Base-by-base conservation (phyloP, 2,329 filamentous ascomycete species). In the Harringtonia aguacate region DNA sequence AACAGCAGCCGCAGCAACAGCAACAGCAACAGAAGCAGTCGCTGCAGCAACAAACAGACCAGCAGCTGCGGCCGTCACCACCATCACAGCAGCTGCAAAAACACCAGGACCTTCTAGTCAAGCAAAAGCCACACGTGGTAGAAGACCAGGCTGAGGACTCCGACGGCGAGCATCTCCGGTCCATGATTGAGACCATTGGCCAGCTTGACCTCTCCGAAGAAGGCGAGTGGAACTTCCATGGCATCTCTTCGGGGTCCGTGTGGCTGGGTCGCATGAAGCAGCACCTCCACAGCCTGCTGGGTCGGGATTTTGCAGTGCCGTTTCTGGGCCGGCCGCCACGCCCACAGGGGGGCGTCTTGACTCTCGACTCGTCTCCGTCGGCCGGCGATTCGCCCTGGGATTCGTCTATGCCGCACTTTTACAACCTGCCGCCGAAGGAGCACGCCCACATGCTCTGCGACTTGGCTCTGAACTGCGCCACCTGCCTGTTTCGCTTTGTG, bases 151-250 rank as follows among this genome's bases (percentile, higher is more conserved):
- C 21, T 3, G 17, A 22, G 15, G 33, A 14, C n/a, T 9, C 30
- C 2, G 43, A 33, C 21, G 46, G 42, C 17, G 46, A 50, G n/a
- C 37, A 52, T 14, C 69, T 98, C 22, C 81, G 90, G 57, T 94
- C 89, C 24, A 97, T 98, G 90, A 88, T 97, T 46, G 85, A 90
- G 58, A 86, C 86, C 35, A 87, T 90, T 3, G 92, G 90, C 30
- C 85, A 89, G 58, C 72, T 98, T 17, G 90, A 97, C 56, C 72
- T 97, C 29, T 88, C 94, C 55, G 90, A 97, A 53, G 79, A 81
- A 54, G 90, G 90, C 35, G 80, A 92, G 54, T 94, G 88, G 80
- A 89, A 97, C 61, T 98, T 95, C 56, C 87, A 94, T 57, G 92
- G 92, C 39, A 84, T 86, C 50, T 95, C 90, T 0, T 97, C 92